Evolutionary conservation across 2,329 filamentous ascomycete genomes (phyloP), one percentile per base, ranked within the genome.

Genomic region (Macroventuria anomochaeta): DNA sequence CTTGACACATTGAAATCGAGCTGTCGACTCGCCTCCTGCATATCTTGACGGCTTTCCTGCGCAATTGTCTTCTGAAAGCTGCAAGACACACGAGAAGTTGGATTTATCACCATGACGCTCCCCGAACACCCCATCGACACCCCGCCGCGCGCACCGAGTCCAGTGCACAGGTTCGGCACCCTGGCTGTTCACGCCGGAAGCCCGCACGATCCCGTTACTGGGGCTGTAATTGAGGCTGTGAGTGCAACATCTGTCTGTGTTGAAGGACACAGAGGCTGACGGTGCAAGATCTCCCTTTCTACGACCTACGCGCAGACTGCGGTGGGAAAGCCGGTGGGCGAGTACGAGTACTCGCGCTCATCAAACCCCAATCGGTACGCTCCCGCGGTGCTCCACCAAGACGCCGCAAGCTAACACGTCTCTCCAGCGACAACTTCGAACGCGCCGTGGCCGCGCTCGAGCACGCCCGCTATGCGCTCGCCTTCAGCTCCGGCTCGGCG

Each of bases 281-380:
- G 28, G 46, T 39, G 28, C 26, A 61, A 86, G 82, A 97, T 99
- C 75, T 97, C 93, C 8, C 86, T 99, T 20, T 96, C 93, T 20
- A 97, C 95, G 13, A 99, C 95, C 5, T 99, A 93, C 72, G 91
- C 90, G n/a, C 95, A 99, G 80, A 88, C 86, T 12, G 85, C 86
- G 11, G 92, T 96, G 18, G 95, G 93, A 61, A 86, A 89, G 76
- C 95, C 95, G 1, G 81, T 97, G 25, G 95, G 95, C 70, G 80
- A 81, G 59, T 97, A 93, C 79, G 95, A 99, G 78, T 99, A 99
- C 82, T 92, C 89, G 47, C 87, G 95, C 58, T 96, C 90, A 70
- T 87, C 90, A 59, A 99, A 99, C 77, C 95, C 95, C 47, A 99
- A 99, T 80, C 86, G 82, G 81, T 83, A 61, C 54, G 76, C 46